Base-by-base conservation (phyloP, 1,284 basidiomycete species). In the Leccinum solheimii region DNA sequence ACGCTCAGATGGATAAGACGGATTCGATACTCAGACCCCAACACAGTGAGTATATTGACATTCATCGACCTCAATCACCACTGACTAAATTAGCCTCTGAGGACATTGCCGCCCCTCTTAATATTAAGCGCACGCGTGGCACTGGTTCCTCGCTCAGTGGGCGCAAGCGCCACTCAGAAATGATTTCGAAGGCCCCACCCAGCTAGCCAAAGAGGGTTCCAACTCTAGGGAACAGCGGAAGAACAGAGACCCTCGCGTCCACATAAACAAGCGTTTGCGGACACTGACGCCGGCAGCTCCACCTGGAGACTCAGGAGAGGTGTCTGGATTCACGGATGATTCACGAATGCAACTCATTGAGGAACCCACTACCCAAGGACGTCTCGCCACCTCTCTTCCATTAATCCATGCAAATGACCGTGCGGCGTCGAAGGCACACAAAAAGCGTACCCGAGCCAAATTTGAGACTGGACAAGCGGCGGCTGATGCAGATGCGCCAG, bases 391-490 rank as follows among this genome's bases (percentile, higher is more conserved):
- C 2, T 10, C 6, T 27, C 14, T 40, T n/a, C 23, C 56, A 14
- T n/a, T 1, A 23, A 56, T 7, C 13, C 56, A 19, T n/a, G 48
- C 27, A 34, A 49, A 55, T 27, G 13, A 16, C 26, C 55, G 14
- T n/a, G 51, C 5, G 40, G 30, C 45, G 49, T n/a, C 48, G 30
- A 60, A 61, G 45, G 21, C 45, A 3, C 60, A 34, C 32, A 61
- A 40, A 57, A 74, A 71, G 55, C 70, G 71, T n/a, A 53, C 59
- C 40, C 69, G 68, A 45, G 11, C n/a, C 14, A 67, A 70, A 57
- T 61, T 43, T 9, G 72, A 71, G 60, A 57, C 55, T 3, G 53
- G 43, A 38, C 51, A 26, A n/a, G 53, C 54, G 48, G 36, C 5
- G 6, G 23, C 60, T 3, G 48, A 34, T 40, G 55, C 58, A 38